Conservation (phyloP, 2,329 filamentous ascomycete genomes). For the Paracorniculantispora psalliotae region DNA sequence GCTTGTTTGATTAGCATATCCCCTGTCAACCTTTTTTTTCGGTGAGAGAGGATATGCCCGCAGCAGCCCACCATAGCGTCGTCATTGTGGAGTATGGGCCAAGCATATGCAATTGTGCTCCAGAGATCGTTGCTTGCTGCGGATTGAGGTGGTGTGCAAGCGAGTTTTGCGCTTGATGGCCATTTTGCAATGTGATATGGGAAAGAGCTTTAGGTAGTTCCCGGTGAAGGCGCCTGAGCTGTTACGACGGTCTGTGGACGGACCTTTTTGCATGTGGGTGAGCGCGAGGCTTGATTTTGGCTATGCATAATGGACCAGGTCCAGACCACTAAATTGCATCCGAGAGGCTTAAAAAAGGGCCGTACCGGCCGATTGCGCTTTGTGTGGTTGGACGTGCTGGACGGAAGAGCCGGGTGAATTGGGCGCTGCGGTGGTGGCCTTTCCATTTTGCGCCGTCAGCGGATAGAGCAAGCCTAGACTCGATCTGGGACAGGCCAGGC, state of each 20-base stretch:
- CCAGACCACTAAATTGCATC: neutral
- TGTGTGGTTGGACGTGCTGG: neutral
- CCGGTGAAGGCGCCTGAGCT: neutral
- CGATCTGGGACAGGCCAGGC: neutral
- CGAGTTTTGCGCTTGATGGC: neutral
- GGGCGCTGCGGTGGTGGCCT: neutral
- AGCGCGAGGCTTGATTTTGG: neutral
- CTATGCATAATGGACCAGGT: slow-evolving; percentile 1
- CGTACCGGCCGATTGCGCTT: neutral
- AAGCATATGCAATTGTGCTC: neutral
- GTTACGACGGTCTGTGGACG: neutral
- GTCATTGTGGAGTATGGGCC: slow-evolving; percentile 7
- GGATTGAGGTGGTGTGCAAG: neutral
- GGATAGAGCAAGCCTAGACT: neutral
- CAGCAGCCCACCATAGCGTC: slow-evolving; percentile 2
- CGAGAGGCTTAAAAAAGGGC: neutral
- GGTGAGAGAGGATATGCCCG: neutral
- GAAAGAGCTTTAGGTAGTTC: neutral
- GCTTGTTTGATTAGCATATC: neutral
- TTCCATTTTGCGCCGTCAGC: neutral
- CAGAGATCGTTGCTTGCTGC: neutral
- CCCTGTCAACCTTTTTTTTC: neutral
- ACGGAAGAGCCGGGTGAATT: neutral
- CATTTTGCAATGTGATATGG: neutral
- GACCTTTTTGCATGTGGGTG: neutral